Evolutionary conservation across 208 protist species (phyloP), one percentile per base, ranked within the genome.

Genomic region (Lotmaria passim): DNA sequence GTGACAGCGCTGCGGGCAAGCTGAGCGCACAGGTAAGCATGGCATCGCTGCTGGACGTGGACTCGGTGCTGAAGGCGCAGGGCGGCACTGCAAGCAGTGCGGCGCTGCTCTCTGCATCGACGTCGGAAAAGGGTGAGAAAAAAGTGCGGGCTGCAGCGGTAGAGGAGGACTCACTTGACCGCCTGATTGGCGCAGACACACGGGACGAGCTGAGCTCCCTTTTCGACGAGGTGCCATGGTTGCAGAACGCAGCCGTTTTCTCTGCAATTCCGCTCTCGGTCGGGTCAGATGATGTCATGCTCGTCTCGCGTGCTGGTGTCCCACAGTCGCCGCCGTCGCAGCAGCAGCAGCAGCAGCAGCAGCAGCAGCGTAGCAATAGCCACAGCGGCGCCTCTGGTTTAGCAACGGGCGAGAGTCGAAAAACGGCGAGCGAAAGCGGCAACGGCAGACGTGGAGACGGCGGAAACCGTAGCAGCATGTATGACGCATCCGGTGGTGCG

Each of bases 241-340:
- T 93, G 66, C 75, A 76, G 30, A 74, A 93, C 61, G 83, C 85
- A 0, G 83, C 82, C 10, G 85, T 74, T 33, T 93, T 93, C 63
- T 91, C 81, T 12, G 77, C 81, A 31, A 69, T 93, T 31, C 61
- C 69, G 19, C 75, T 93, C 41, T 73, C 57, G 24, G 66, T 75
- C 23, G 81, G 80, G 64, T 74, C 67, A n/a, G 76, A 91, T 50
- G 73, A 87, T 47, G 85, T 93, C 21, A 75, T 94, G 60, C 26
- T 86, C 17, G 86, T 94, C 38, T 78, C 77, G 19, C 56, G 70
- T 5, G 60, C 56, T 8, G 24, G 34, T 30, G 24, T n/a, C 38
- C 17, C 51, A n/a, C 43, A 30, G 30, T 4, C 23, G 31, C 53
- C 31, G 51, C 14, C 52, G 30, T 33, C 10, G 43, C 34, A 30